Evolutionary conservation across 257 asterid species (phyloP).

Genomic region (Primulina huaijiensis): DNA sequence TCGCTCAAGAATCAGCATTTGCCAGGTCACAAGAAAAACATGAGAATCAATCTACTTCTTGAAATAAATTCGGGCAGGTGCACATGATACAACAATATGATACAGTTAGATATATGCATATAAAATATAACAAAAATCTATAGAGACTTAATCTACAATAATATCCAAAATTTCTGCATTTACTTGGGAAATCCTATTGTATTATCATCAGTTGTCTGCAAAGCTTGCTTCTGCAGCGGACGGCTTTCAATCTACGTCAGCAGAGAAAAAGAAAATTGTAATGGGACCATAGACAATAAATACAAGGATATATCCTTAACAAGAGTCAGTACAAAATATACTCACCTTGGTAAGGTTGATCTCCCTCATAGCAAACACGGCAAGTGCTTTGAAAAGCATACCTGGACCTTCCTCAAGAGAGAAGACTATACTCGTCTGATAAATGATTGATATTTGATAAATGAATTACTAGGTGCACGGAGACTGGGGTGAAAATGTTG

Average conservation of each 20-base stretch:
- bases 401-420: slow-evolving; percentile 99
- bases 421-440: slow-evolving; percentile 95
- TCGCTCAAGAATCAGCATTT: slow-evolving; percentile 5
- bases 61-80: slow-evolving; percentile 2
- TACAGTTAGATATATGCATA: slow-evolving; percentile 2
- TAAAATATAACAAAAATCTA: slow-evolving; percentile 15
- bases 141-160: slow-evolving; percentile 7
- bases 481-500: slow-evolving; percentile 10
- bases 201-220: slow-evolving; percentile 55
- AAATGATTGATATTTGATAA: slow-evolving; percentile 20
- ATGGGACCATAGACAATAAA: slow-evolving; percentile 18
- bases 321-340: slow-evolving; percentile 9
- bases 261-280: slow-evolving; percentile 8
- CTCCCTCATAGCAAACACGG: slow-evolving; percentile 91
- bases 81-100: background rate
- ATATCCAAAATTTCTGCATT: slow-evolving; percentile 21
- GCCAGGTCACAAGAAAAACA: slow-evolving; percentile 4
- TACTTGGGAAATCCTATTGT: slow-evolving; percentile 69
- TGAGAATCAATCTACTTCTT: slow-evolving; percentile 13
- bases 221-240: slow-evolving; percentile 81
- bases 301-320: slow-evolving; percentile 6
- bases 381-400: slow-evolving; percentile 95
- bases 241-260: slow-evolving; percentile 88
- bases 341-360: slow-evolving; percentile 91
- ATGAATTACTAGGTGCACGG: slow-evolving; percentile 1